These are phyloP conservation scores for Coniferiporia sulphurascens DNA, from an alignment of 1,284 basidiomycete species.

Conservation along the genomic window DNA sequence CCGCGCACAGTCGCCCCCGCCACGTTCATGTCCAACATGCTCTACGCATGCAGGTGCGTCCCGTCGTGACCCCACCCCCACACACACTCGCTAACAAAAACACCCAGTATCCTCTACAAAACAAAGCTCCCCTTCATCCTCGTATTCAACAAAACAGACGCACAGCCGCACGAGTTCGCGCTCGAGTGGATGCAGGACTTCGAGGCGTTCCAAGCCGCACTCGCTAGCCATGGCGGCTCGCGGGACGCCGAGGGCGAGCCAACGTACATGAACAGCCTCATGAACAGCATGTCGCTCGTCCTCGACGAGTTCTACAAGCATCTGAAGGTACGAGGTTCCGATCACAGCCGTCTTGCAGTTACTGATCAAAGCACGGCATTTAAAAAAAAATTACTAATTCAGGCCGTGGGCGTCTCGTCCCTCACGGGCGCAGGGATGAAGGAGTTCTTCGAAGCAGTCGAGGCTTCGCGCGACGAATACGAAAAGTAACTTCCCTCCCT, in stretches of 20 bases:
- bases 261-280: conserved; percentile 97
- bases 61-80: not conserved
- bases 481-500: conserved; percentile 69
- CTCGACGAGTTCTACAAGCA: conserved; percentile 99
- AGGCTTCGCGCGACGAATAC: conserved; percentile 85
- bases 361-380: not conserved
- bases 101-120: conserved; percentile 92
- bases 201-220: conserved; percentile 78
- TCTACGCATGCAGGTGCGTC: conserved; percentile 92
- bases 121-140: conserved; percentile 95
- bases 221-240: conserved; percentile 59
- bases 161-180: conserved; percentile 85
- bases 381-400: conserved; percentile 3
- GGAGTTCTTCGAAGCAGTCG: conserved; percentile 89
- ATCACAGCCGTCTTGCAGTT: not conserved
- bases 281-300: conserved; percentile 99
- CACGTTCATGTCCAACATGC: conserved; percentile 99
- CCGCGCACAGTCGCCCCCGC: conserved; percentile 92
- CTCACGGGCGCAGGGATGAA: conserved; percentile 91
- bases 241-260: conserved; percentile 84
- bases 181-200: conserved; percentile 99
- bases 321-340: conserved; percentile 58
- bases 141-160: conserved; percentile 99
- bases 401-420: conserved; percentile 96
- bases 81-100: not conserved